phyloP scores from a whole-genome alignment of 2,329 filamentous ascomycete genomes.

The Pseudogymnoascus sp. region DNA sequence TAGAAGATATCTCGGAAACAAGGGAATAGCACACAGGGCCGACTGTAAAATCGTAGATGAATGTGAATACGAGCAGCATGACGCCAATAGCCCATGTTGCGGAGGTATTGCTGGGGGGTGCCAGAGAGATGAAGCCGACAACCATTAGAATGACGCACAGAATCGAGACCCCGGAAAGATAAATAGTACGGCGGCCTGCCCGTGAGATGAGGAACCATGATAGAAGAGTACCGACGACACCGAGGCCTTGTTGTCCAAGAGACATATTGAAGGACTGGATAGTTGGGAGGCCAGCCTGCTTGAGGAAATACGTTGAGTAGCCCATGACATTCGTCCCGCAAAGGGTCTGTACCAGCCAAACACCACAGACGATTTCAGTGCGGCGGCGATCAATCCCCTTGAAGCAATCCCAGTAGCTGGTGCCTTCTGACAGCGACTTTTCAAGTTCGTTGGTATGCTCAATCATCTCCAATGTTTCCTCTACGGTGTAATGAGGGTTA shows the following conservation, averaged over 20 bases:
- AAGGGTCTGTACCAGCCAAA: conserved; percentile 55
- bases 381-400: conserved; percentile 40
- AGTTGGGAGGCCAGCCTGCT: conserved; percentile 43
- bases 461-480: conserved; percentile 40
- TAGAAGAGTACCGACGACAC: conserved; percentile 36
- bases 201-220: conserved; percentile 27
- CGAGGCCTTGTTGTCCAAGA: conserved; percentile 39
- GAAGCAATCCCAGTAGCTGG: conserved; percentile 44
- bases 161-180: neutral
- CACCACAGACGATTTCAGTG: conserved; percentile 48
- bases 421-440: conserved; percentile 34
- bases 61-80: conserved; percentile 33
- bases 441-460: conserved; percentile 49
- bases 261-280: conserved; percentile 45
- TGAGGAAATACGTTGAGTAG: conserved; percentile 54
- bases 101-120: conserved; percentile 27
- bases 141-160: conserved; percentile 34
- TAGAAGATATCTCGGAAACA: conserved; percentile 36
- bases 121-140: conserved; percentile 38
- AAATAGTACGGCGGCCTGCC: neutral
- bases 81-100: conserved; percentile 36
- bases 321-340: conserved; percentile 57
- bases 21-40: conserved; percentile 36
- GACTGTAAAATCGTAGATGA: conserved; percentile 33
- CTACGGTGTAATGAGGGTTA: conserved; percentile 19